Evolutionary conservation across 768 basidiomycete genomes (phyloP), one percentile per base, ranked within the genome.

Genomic region (Tylopilus plumbeoviolaceoides): DNA sequence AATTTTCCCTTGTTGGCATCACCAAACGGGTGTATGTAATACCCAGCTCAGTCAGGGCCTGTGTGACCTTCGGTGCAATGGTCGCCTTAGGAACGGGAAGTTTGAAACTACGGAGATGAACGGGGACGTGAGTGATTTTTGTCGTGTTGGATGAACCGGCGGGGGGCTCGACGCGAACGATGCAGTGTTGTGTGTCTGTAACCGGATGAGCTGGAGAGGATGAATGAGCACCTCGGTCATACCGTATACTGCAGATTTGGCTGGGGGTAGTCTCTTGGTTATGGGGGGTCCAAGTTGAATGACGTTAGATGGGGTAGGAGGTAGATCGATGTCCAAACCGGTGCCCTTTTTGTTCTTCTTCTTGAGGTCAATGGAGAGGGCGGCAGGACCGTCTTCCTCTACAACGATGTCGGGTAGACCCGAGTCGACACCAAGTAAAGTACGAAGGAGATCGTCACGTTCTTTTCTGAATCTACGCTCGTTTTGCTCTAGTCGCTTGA

Each of bases 401-500:
- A 72, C 79, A 9, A 79, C 72, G 20, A 91, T 76, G 56, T 88
- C 85, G 0, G 89, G 79, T 18, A 95, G 72, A 2, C 94, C 94
- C 40, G 87, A 91, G 54, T 97, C 94, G 45, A 93, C 82, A 5
- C 94, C 94, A 23, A 86, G 82, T 14, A 97, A 72, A 0, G 84
- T 89, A 28, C 89, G 81, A 55, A 98, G 76, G 23, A 98, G 79
- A 41, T 91, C 90, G 51, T 97, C 92, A 17, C 94, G 77, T 18
- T 97, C 93, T 58, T 82, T 83, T 71, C 87, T 89, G 75, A 94
- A 98, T 48, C 79, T 79, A 30, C 87, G 80, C 66, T 97, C 94
- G 54, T 79, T 91, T 71, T 98, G 95, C 66, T 98, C 95, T 46
- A 99, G 78, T n/a, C 91, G 84, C 64, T 95, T 94, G 46, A 95